Percentiles rank a stretch among this genome's conserved stretches.
Evolutionary conservation across 768 basidiomycete genomes (phyloP).

Genomic region (Tulasnella sp.): DNA sequence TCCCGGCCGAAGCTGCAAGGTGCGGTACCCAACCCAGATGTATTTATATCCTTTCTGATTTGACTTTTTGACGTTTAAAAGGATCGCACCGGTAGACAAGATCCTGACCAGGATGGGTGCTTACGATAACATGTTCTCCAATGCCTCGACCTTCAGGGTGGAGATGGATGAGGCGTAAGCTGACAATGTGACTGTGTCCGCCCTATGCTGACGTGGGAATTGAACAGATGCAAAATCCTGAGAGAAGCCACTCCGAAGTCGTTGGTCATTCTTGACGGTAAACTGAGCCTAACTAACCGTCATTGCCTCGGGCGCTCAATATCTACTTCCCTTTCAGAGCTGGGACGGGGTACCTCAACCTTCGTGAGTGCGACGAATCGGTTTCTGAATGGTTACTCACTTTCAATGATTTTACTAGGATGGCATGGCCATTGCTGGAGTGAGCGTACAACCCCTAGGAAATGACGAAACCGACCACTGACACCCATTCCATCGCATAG

Average conservation of each 20-base stretch:
- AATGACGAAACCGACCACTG: too few relatives aligned
- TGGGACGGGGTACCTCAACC: conserved; percentile 92
- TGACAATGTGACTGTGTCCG: neutral
- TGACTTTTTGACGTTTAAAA: conserved; percentile 26
- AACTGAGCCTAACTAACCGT: conserved; percentile 20
- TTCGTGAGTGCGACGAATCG: conserved; percentile 43
- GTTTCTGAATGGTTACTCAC: too few relatives aligned
- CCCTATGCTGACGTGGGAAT: neutral
- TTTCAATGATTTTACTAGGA: conserved; percentile 40
- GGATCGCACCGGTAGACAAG: conserved; percentile 78
- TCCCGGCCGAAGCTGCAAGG: conserved; percentile 76
- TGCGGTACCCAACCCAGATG: conserved; percentile 26
- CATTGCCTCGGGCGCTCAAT: neutral
- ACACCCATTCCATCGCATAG: conserved; percentile 32
- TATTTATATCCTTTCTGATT: neutral
- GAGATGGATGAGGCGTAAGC: conserved; percentile 91
- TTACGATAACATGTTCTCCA: conserved; percentile 93
- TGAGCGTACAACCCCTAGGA: too few relatives aligned
- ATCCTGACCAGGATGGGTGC: conserved; percentile 98
- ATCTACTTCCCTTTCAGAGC: conserved; percentile 43
- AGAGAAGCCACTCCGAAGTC: conserved; percentile 90
- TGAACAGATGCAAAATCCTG: conserved; percentile 73
- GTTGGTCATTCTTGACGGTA: conserved; percentile 89
- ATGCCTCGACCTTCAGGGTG: conserved; percentile 94
- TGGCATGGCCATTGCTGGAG: conserved; percentile 97